Base-by-base conservation (phyloP, 2,329 filamentous ascomycete genomes). In the Fusarium duplospermum region DNA sequence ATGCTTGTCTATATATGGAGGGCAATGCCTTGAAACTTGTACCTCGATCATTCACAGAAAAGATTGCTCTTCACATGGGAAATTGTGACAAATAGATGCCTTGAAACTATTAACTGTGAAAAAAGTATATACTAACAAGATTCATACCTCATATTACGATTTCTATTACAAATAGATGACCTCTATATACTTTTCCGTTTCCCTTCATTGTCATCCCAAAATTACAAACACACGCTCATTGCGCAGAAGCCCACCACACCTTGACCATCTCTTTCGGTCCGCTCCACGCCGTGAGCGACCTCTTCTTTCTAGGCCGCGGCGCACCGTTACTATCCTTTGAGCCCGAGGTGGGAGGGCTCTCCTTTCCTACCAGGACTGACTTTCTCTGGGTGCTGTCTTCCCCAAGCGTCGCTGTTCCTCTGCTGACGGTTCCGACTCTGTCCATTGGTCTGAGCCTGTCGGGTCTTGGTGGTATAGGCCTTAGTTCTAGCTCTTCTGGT, bases 261-360 rank as follows among this genome's bases (percentile, higher is more conserved):
- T 78, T 78, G 33, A 77, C 76, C 62, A 77, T 61, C 74, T 77
- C 76, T 33, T 73, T 78, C 0, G 67, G 70, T 13, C 73, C 74
- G 29, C 69, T 77, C 66, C 74, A 67, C 14, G 66, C 60, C 5
- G 72, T 68, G 50, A 73, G 50, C 7, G 72, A 75, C 27, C 54
- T 75, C 29, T 75, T 75, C 42, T 69, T 70, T 29, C 56, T 78
- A 13, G 58, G 62, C n/a, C 62, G 66, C 47, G 24, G 67, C 47
- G 24, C 47, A 18, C 42, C 42, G 22, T 24, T 47, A 4, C 33
- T 56, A 14, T 65, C 63, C 20, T 62, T 58, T 1, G 63, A 66
- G 4, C 58, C 66, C n/a, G 67, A 52, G 11, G 61, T 60, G 5
- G 42, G 47, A 1, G 68, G 56, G 24, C 68, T 62, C 9, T 71